Percentiles rank a stretch among this genome's conserved stretches.
phyloP scores from a whole-genome alignment of 2,329 filamentous ascomycete genomes.

The Sporothrix brunneoviolacea region DNA sequence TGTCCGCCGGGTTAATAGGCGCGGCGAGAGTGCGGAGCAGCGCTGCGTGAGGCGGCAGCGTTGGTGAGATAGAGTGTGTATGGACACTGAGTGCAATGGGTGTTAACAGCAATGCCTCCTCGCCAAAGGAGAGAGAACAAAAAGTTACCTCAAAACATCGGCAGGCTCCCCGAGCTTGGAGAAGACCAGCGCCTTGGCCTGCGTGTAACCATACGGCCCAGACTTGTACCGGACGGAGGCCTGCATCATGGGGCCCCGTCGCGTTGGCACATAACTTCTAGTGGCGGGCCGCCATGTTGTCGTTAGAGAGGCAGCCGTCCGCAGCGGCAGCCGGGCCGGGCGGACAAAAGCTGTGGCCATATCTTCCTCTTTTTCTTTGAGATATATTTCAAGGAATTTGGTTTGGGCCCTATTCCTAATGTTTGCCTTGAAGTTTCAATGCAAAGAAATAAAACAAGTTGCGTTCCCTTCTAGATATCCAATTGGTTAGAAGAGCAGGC shows the following conservation, averaged over 20 bases:
- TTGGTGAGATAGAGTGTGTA: conserved; percentile 68
- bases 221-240: conserved; percentile 40
- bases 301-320: background rate
- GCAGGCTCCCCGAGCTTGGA: conserved; percentile 67
- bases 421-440: no score
- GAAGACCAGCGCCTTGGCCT: conserved; percentile 76
- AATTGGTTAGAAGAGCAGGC: no score
- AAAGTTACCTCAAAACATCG: conserved; percentile 55
- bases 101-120: background rate
- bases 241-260: conserved; percentile 3
- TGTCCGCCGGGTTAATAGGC: conserved; percentile 93
- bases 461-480: no score
- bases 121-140: background rate
- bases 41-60: conserved; percentile 56
- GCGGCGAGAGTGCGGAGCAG: conserved; percentile 84
- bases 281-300: background rate
- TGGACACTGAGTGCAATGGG: conserved; percentile 48
- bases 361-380: background rate
- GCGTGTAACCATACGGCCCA: conserved; percentile 71
- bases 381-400: no score
- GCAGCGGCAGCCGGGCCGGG: conserved; percentile 10
- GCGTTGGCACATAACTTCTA: background rate
- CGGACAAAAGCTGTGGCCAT: conserved; percentile 13
- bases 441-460: no score
- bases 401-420: no score